These are phyloP conservation scores for Neonectria faginata DNA, from an alignment of 2,329 filamentous ascomycete species.

Conservation along the genomic window DNA sequence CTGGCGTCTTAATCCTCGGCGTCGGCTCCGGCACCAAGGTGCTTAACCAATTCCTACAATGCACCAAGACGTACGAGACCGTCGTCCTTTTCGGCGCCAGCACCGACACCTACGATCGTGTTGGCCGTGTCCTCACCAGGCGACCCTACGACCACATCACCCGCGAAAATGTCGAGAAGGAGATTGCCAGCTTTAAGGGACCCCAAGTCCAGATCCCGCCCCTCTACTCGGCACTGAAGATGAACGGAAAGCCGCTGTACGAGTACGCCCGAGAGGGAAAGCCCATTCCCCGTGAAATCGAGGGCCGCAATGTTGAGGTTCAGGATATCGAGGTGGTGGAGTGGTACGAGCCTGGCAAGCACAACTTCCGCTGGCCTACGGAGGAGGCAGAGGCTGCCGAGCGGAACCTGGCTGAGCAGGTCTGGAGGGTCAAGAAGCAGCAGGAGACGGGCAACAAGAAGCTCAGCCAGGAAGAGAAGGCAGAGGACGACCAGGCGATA, in stretches of 20 bases:
- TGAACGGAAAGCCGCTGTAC: slow-evolving; percentile 94
- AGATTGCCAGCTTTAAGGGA: slow-evolving; percentile 79
- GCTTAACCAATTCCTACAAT: slow-evolving; percentile 81
- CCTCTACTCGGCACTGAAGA: slow-evolving; percentile 91
- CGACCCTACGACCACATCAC: slow-evolving; percentile 86
- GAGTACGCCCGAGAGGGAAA: slow-evolving; percentile 95
- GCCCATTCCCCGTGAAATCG: slow-evolving; percentile 85
- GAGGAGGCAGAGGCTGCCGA: slow-evolving; percentile 82
- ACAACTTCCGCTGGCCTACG: slow-evolving; percentile 82
- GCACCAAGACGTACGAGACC: slow-evolving; percentile 94
- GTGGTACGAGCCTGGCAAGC: slow-evolving; percentile 84
- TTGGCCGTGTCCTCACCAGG: slow-evolving; percentile 83
- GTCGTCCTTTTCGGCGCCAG: slow-evolving; percentile 90
- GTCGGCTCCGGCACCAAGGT: slow-evolving; percentile 89
- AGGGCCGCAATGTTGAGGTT: slow-evolving; percentile 83
- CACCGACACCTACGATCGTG: slow-evolving; percentile 91
- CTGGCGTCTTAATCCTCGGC: slow-evolving; percentile 90
- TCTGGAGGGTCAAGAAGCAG: slow-evolving; percentile 71
- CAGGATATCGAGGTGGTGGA: slow-evolving; percentile 82
- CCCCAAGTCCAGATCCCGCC: slow-evolving; percentile 91
- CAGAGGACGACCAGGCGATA: slow-evolving; percentile 65
- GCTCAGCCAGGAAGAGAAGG: slow-evolving; percentile 65
- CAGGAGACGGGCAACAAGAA: slow-evolving; percentile 63
- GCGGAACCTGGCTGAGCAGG: slow-evolving; percentile 79
- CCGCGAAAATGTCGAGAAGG: slow-evolving; percentile 79